Evolutionary conservation across 768 basidiomycete species (phyloP), one percentile per base, ranked within the genome.

Genomic region (Trametes cubensis): DNA sequence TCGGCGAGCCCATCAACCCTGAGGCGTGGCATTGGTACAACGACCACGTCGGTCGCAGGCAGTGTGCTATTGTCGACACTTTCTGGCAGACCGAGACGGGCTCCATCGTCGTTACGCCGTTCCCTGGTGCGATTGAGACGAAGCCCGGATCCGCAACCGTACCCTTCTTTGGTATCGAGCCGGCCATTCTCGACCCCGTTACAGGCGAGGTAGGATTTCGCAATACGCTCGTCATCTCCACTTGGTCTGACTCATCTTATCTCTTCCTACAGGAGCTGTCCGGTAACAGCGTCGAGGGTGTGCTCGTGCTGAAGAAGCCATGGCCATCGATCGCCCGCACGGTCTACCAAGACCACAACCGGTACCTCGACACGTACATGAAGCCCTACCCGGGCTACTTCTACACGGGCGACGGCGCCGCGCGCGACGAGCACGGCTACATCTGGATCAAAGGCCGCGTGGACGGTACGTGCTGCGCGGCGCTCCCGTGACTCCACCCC

Each of bases 1-100:
- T 98, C 47, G 97, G 96, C 58, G 97, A 99, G 78, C 97, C 97
- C 0, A 98, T 99, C 80, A 98, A 98, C 76, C 95, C 95, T 26
- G 96, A 98, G 74, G 96, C 96, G 13, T 98, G 97, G 96, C 85
- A 95, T 69, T 98, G 96, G 96, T 97, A 95, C 77, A 94, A 96
- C 74, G 94, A 97, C 71, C 85, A 94, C 71, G 95, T 97, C 56
- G 97, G 96, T 11, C 83, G 84, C 70, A 81, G 76, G 66, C 83
- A 98, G 74, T 95, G 93, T 72, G 94, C 96, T 6, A 87, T 98
- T 66, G 95, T 96, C 44, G 95, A 97, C 76, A 96, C 93, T 4
- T 95, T 86, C 77, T 95, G 92, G 87, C 95, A 98, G 83, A 99
- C 97, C 0, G 96, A 99, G 79, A 98, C 97, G 0, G 97, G 97